Evolutionary conservation across 176 grass and related monocot species (phyloP), one percentile per base, ranked within the genome.

Genomic region (Hyparrhenia diplandra): DNA sequence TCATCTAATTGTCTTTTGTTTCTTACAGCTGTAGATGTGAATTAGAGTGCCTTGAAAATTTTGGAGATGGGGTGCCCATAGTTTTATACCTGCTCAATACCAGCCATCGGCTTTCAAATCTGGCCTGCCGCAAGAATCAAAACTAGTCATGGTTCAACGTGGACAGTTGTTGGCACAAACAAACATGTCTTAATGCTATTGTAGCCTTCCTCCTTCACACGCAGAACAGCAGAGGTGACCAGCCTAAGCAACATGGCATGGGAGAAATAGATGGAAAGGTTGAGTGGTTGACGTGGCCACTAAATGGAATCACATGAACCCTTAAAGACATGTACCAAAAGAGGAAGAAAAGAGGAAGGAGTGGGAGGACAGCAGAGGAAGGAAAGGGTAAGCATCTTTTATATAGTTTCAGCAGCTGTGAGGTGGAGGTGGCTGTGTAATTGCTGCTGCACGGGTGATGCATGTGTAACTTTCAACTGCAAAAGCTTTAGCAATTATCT

Each of bases 241-340:
- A 77, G 74, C 34, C 67, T 88, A 20, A 45, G 63, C 74, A 80
- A 67, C 40, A 73, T 57, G 68, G 85, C 46, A 85, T 82, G 85
- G 85, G 61, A 83, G 68, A 68, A 78, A 61, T 57, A 51, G 79
- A 61, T 23, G 28, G 49, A 74, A 76, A 43, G 79, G 61, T 74
- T 67, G 52, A 42, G 69, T 80, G 58, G 30, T 49, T 79, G 76
- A 80, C 76, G 76, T 83, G 81, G 73, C 74, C 80, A 84, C 77
- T 84, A 82, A 88, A 79, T 88, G 81, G 76, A 73, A 29, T 88
- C 78, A 75, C 85, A 81, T 87, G 85, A 75, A 35, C 77, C 27
- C 49, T 68, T 75, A 31, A 32, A 68, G 61, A 12, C 67, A 75
- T 47, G 84, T 27, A 54, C 62, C 36, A 81, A 75, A 81, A 75